Conservation (phyloP, 352 stramenopile species). For the Globisporangium paroecandrum region DNA sequence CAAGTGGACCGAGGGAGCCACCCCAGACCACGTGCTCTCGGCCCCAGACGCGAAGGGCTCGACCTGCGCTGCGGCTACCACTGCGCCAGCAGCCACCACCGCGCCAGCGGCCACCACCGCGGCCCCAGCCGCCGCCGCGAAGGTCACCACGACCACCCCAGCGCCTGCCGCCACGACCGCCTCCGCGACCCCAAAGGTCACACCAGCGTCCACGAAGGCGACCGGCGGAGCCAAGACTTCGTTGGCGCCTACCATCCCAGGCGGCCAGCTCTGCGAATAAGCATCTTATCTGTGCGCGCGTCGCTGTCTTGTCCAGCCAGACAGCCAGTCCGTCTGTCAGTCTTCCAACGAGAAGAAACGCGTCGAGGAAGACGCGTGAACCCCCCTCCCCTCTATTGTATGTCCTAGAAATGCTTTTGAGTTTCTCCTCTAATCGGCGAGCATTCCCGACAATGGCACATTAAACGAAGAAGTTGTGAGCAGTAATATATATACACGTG, state of each 20-base stretch:
- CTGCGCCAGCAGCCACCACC: slow-evolving; percentile 18
- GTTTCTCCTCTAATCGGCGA: slow-evolving; percentile 7
- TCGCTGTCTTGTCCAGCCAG: neutral
- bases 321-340: neutral
- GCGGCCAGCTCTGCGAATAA: slow-evolving; percentile 20
- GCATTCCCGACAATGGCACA: slow-evolving; percentile 4
- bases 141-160: slow-evolving; percentile 2
- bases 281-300: neutral
- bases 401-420: slow-evolving; percentile 13
- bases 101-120: slow-evolving; percentile 20
- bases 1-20: slow-evolving; percentile 37
- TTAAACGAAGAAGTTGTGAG: slow-evolving; percentile 6
- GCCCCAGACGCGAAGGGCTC: slow-evolving; percentile 31
- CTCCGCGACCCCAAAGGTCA: slow-evolving; percentile 16
- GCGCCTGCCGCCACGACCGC: neutral
- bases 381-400: neutral
- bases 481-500: neutral
- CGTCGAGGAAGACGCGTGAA: neutral
- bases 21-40: slow-evolving; percentile 32
- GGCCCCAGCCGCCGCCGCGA: slow-evolving; percentile 12
- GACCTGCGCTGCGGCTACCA: slow-evolving; percentile 26
- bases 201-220: slow-evolving; percentile 10
- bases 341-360: slow-evolving; percentile 2
- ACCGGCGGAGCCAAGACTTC: neutral
- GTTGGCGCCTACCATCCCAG: slow-evolving; percentile 7